Evolutionary conservation across 2,329 filamentous ascomycete genomes (phyloP).

Genomic region (Fusarium caatingaense): DNA sequence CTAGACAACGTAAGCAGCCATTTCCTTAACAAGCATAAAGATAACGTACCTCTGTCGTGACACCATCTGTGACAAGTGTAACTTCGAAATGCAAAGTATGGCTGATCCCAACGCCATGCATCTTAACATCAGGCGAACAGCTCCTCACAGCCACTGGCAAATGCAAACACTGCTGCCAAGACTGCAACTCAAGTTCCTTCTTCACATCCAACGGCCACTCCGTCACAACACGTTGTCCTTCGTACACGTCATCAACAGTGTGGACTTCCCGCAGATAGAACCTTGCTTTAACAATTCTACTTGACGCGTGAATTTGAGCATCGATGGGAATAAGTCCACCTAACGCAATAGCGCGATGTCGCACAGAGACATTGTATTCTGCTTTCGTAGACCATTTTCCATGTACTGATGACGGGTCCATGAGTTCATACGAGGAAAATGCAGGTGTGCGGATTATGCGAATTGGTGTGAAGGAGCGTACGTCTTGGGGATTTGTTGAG

Average conservation of each 20-base stretch:
- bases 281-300: background rate
- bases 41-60: background rate
- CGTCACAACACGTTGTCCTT: slow-evolving; percentile 2
- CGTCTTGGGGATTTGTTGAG: background rate
- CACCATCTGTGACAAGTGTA: background rate
- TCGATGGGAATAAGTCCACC: slow-evolving; percentile 1
- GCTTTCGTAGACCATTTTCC: background rate
- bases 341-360: slow-evolving; percentile 1
- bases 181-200: background rate
- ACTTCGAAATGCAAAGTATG: slow-evolving; percentile 6
- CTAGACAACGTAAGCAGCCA: too few species aligned
- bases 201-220: slow-evolving; percentile 7
- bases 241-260: background rate
- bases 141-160: slow-evolving; percentile 1
- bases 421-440: slow-evolving; percentile 13
- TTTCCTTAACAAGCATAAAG: too few species aligned
- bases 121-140: background rate
- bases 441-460: slow-evolving; percentile 1
- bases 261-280: slow-evolving; percentile 7
- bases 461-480: background rate
- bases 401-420: slow-evolving; percentile 4
- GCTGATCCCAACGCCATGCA: background rate
- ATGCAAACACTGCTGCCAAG: slow-evolving; percentile 18
- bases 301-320: background rate
- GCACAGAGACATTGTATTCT: slow-evolving; percentile 2